Evolutionary conservation across 2,329 filamentous ascomycete genomes (phyloP).

Genomic region (Aspergillus sp.): DNA sequence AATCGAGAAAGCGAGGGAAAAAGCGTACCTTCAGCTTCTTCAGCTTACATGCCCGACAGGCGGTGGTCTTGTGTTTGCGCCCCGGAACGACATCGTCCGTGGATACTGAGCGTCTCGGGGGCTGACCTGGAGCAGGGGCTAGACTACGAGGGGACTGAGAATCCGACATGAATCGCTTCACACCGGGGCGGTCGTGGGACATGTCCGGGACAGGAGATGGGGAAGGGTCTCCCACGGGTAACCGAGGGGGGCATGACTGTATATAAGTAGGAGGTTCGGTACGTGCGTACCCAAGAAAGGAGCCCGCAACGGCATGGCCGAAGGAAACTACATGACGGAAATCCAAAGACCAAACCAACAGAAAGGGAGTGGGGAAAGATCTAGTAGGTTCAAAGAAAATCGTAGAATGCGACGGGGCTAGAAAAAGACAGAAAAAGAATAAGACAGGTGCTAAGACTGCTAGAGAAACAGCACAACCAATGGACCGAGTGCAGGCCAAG

Average conservation of each 20-base stretch:
- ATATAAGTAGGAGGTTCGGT: background rate
- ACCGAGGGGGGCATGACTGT: background rate
- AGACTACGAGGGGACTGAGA: conserved; percentile 15
- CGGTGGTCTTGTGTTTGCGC: conserved; percentile 24
- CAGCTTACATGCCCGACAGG: conserved; percentile 20
- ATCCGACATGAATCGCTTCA: conserved; percentile 14
- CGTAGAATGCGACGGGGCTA: background rate
- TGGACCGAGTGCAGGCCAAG: background rate
- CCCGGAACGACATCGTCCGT: conserved; percentile 11
- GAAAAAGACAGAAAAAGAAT: background rate
- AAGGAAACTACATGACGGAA: no score
- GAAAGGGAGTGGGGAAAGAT: background rate
- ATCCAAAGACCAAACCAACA: background rate
- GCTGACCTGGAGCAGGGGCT: conserved; percentile 13
- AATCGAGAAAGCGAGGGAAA: background rate
- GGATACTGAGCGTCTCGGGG: conserved; percentile 4
- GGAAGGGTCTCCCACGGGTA: background rate
- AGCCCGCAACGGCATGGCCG: no score
- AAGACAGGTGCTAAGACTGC: background rate
- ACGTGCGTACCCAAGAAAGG: no score
- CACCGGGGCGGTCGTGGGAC: background rate
- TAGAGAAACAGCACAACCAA: background rate
- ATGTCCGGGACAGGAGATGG: background rate
- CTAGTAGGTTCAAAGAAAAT: no score
- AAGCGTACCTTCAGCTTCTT: conserved; percentile 21